Percentiles rank a stretch among this genome's conserved stretches.
Conservation (phyloP, 2,329 filamentous ascomycete species). For the Neophaeococcomyces aloes region DNA sequence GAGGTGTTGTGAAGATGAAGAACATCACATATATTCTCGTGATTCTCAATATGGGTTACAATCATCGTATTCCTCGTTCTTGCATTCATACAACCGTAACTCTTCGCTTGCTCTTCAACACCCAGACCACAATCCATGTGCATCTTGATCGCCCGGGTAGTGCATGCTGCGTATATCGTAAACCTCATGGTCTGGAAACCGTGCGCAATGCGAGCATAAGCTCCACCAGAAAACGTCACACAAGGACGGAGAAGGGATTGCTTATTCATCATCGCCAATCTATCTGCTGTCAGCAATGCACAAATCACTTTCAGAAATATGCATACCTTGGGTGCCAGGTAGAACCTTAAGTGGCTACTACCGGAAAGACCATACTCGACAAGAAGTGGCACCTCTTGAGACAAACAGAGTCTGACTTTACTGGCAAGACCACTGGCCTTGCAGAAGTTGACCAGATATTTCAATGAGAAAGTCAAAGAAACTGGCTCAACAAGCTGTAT, state of each 20-base stretch:
- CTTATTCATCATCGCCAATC: constrained; percentile 52
- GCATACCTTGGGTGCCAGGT: constrained; percentile 87
- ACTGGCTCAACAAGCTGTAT: constrained; percentile 91
- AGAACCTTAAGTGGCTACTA: constrained; percentile 89
- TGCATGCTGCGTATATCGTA: no score
- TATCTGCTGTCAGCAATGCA: constrained; percentile 35
- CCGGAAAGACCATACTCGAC: constrained; percentile 80
- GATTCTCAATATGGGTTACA: neutral
- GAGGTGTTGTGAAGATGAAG: neutral
- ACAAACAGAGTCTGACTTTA: constrained; percentile 83
- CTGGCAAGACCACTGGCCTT: constrained; percentile 79
- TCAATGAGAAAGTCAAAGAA: constrained; percentile 90
- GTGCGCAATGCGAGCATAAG: neutral
- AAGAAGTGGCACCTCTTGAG: constrained; percentile 87
- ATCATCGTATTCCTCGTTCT: no score
- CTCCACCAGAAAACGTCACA: neutral
- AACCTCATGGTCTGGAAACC: no score
- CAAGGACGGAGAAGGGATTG: neutral
- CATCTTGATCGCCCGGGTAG: no score
- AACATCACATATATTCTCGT: neutral
- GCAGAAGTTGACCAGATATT: constrained; percentile 99
- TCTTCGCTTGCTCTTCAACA: no score
- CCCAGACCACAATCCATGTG: no score
- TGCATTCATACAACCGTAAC: no score
- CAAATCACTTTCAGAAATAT: neutral